phyloP scores from a whole-genome alignment of 2,329 filamentous ascomycete genomes.

The Neurospora crassa region DNA sequence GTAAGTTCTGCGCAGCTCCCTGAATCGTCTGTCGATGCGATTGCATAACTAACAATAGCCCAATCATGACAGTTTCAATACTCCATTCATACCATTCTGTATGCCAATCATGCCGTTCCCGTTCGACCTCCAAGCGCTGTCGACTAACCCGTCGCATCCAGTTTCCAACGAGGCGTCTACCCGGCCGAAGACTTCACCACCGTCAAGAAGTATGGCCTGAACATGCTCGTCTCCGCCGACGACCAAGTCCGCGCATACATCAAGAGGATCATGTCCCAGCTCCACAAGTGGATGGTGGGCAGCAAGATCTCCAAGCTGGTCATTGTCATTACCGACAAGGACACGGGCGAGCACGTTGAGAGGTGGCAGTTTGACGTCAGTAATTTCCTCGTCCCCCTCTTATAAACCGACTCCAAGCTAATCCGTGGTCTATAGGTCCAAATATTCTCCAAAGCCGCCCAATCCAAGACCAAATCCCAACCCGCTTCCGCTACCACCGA shows the following conservation, averaged over 20 bases:
- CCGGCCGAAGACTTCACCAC: constrained; percentile 94
- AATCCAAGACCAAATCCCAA: constrained; percentile 39
- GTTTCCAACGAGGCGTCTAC: constrained; percentile 78
- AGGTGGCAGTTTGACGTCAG: constrained; percentile 93
- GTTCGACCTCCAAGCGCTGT: not conserved
- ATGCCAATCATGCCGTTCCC: constrained; percentile 23
- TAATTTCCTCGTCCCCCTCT: not conserved
- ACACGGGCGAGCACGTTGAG: constrained; percentile 92
- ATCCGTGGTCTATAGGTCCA: constrained; percentile 22
- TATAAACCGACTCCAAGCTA: constrained; percentile 7
- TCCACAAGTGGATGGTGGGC: constrained; percentile 95
- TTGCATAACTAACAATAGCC: not conserved
- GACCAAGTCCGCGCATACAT: constrained; percentile 99
- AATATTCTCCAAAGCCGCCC: constrained; percentile 28
- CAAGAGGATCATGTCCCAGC: constrained; percentile 97
- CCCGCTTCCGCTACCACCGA: constrained; percentile 27
- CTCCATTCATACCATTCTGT: constrained; percentile 95
- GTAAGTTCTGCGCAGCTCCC: constrained; percentile 43
- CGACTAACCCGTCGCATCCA: constrained; percentile 24
- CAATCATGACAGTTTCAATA: constrained; percentile 69
- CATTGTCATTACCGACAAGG: constrained; percentile 92
- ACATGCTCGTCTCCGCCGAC: constrained; percentile 93
- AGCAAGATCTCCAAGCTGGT: constrained; percentile 97
- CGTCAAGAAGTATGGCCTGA: constrained; percentile 98
- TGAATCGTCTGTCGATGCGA: not conserved